Base-by-base conservation (phyloP, 768 basidiomycete genomes). In the Suillus cothurnatus region DNA sequence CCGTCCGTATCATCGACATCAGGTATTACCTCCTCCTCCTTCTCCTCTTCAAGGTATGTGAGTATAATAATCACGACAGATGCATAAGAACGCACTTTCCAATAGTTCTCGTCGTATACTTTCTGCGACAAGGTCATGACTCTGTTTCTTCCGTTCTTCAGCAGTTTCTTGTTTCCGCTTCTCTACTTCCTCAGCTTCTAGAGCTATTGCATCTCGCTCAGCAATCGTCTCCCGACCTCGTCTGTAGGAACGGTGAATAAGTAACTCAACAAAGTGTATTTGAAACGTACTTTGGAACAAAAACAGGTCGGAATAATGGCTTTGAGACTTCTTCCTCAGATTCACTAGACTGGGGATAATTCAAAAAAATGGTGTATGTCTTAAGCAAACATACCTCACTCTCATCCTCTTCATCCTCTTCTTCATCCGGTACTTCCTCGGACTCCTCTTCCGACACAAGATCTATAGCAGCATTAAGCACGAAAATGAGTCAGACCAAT, bases 1-100 rank as follows among this genome's bases (percentile, higher is more conserved):
- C 93, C 97, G 71, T 99, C 97, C 6, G 94, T 92, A 75, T 99
- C 97, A 77, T 99, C 96, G 0, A 99, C 85, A 67, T 98, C 95
- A 2, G 93, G 92, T 39, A 92, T 79, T 23, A 88, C 76, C 31
- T 91, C 91, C 63, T 91, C 91, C 63, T 92, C 88, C 68, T 93
- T 94, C 76, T 98, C 95, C 84, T 94, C 97, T 99, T 17, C 26
- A 62, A 31, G 32, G 31, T 32, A 28, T 17, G 41, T 26, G 21
- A 57, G 47, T 26, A 53, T 68, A 43, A 56, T 6, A 39, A 63
- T 63, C 60, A 34, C 31, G 41, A 57, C 34, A 36, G 7, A 38
- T 9, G 41, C 23, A 15, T 62, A 63, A 47, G 23, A 38, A 82
- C 92, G 55, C 67, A 97, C 97, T 97, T 81, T 95, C 93, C 6